These are phyloP conservation scores for Fraxinus pennsylvanica DNA, from an alignment of 257 asterid genomes.

Conservation along the genomic window DNA sequence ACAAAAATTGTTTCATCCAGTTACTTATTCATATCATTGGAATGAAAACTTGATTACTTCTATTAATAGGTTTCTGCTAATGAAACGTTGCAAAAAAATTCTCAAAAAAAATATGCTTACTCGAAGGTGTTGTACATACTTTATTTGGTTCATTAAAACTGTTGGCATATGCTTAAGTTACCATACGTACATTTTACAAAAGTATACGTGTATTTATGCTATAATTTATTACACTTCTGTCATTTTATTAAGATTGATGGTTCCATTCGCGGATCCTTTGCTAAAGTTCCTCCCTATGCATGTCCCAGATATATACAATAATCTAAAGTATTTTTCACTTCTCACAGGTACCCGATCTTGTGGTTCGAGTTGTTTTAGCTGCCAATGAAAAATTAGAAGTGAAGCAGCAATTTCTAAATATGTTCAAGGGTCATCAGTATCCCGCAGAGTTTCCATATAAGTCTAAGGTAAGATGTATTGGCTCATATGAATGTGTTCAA, in stretches of 20 bases:
- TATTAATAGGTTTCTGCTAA: too few relatives aligned
- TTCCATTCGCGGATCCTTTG: not conserved
- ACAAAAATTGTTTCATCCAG: too few relatives aligned
- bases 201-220: not conserved
- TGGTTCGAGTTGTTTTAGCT: conserved; percentile 66
- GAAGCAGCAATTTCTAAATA: conserved; percentile 58
- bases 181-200: not conserved
- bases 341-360: conserved; percentile 65
- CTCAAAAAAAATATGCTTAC: too few relatives aligned
- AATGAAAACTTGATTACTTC: too few relatives aligned
- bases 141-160: not conserved
- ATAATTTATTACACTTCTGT: not conserved
- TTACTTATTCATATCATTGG: too few relatives aligned
- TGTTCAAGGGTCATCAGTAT: conserved; percentile 50
- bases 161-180: not conserved
- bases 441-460: conserved; percentile 67
- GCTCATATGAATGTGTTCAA: not conserved
- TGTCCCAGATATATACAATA: not conserved
- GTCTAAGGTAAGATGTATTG: conserved; percentile 54
- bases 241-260: not conserved
- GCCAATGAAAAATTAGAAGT: conserved; percentile 53
- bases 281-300: not conserved
- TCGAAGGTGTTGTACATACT: not conserved
- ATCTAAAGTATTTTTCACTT: conserved; percentile 16
- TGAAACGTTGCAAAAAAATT: too few relatives aligned